Conservation (phyloP, 495 filamentous ascomycete genomes). For the Copromyces sp. region DNA sequence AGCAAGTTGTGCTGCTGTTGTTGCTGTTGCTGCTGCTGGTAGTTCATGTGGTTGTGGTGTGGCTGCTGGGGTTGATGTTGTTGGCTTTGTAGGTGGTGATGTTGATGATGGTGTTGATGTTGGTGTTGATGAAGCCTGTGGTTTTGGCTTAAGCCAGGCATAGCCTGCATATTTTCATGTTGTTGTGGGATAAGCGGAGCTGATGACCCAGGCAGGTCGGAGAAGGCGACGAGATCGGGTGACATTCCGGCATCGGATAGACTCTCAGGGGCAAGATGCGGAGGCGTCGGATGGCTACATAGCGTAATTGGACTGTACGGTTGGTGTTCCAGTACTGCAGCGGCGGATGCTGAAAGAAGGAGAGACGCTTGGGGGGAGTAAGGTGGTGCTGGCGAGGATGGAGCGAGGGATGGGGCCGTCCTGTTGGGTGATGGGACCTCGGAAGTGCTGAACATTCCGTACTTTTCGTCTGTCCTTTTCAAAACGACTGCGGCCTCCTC, state of each 20-base stretch:
- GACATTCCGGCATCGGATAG: slow-evolving; percentile 11
- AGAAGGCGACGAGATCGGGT: slow-evolving; percentile 14
- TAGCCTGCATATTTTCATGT: neutral
- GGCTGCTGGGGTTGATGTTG: neutral
- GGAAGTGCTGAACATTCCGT: slow-evolving; percentile 42
- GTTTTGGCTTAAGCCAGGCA: neutral
- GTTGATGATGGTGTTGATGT: neutral
- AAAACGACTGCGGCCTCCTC: slow-evolving; percentile 70
- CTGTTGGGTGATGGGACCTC: slow-evolving; percentile 45
- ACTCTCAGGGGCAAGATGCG: slow-evolving; percentile 13
- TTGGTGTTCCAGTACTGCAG: slow-evolving; percentile 10
- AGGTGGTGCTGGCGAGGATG: slow-evolving; percentile 20
- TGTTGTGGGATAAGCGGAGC: neutral
- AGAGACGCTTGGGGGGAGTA: slow-evolving; percentile 6
- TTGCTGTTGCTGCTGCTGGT: neutral
- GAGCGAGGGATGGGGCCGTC: slow-evolving; percentile 8
- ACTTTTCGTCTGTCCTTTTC: slow-evolving; percentile 49
- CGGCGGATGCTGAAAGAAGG: neutral
- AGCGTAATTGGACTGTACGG: slow-evolving; percentile 19
- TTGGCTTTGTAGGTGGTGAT: neutral
- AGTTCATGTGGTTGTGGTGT: neutral
- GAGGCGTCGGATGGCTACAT: slow-evolving; percentile 16
- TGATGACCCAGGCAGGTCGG: slow-evolving; percentile 5
- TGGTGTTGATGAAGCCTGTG: neutral
- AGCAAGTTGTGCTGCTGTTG: neutral